These are phyloP conservation scores for Theobroma cacao DNA, from an alignment of 345 rosid species.

Conservation along the genomic window DNA sequence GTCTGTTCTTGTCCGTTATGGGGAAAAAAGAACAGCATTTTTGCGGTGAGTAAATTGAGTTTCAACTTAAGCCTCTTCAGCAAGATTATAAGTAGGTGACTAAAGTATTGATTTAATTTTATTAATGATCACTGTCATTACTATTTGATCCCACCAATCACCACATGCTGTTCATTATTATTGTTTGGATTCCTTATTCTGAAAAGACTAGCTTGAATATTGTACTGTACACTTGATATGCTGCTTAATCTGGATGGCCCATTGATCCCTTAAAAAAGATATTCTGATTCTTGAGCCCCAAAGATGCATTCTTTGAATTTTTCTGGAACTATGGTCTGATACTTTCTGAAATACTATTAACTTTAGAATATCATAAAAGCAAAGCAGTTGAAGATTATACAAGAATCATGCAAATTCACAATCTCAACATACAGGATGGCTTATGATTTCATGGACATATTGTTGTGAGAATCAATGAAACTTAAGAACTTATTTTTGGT, in stretches of 20 bases:
- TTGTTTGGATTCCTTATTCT: conserved; percentile 7
- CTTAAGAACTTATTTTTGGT: not conserved
- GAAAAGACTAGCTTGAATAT: not conserved
- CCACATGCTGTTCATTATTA: not conserved
- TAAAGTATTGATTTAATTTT: not conserved
- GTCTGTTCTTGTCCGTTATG: not conserved
- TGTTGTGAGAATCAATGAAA: not conserved
- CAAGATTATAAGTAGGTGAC: too few relatives aligned
- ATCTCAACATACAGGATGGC: not conserved
- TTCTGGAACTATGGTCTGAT: not conserved
- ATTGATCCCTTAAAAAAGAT: conserved; percentile 3
- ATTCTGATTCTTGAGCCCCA: conserved; percentile 10
- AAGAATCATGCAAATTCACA: not conserved
- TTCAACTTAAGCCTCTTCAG: not conserved
- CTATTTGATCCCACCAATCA: not conserved
- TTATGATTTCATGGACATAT: not conserved
- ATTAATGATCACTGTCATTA: not conserved
- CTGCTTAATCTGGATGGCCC: not conserved
- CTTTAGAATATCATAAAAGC: not conserved
- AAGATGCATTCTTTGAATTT: not conserved
- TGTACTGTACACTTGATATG: not conserved
- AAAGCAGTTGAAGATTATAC: not conserved
- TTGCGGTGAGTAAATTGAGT: not conserved
- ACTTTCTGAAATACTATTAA: not conserved
- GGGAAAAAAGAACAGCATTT: not conserved